phyloP scores from a whole-genome alignment of 306 rosid species.

The Gleditsia sinensis region DNA sequence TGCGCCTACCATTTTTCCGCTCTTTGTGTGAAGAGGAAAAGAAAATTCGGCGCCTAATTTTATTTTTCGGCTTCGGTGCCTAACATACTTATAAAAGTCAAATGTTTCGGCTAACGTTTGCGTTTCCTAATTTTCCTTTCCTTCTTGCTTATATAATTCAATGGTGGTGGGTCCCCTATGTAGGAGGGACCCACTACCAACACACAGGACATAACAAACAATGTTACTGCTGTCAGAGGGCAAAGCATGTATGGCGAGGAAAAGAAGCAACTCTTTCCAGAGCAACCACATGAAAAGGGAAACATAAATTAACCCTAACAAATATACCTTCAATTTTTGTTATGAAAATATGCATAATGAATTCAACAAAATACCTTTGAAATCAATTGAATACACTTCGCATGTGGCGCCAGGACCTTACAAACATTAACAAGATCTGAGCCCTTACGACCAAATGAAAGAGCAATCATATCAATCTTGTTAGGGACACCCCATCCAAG shows the following conservation, averaged over 20 bases:
- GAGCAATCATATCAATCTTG: constrained; percentile 94
- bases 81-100: too few relatives aligned
- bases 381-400: constrained; percentile 79
- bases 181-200: too few relatives aligned
- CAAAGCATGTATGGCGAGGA: constrained; percentile 1
- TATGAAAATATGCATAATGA: constrained; percentile 8
- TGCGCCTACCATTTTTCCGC: too few relatives aligned
- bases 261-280: constrained; percentile 1
- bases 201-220: background rate
- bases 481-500: constrained; percentile 95
- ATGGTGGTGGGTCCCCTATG: too few relatives aligned
- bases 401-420: constrained; percentile 81
- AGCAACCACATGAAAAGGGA: constrained; percentile 15
- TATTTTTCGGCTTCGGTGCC: too few relatives aligned
- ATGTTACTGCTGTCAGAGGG: background rate
- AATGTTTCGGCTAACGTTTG: too few relatives aligned
- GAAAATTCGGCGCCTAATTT: too few relatives aligned
- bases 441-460: constrained; percentile 96
- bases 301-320: background rate
- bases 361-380: constrained; percentile 66
- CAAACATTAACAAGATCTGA: constrained; percentile 93
- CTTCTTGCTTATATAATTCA: too few relatives aligned
- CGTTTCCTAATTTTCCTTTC: too few relatives aligned
- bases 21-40: too few relatives aligned
- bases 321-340: background rate